Evolutionary conservation across 345 rosid genomes (phyloP).

Genomic region (Brassica carinata): DNA sequence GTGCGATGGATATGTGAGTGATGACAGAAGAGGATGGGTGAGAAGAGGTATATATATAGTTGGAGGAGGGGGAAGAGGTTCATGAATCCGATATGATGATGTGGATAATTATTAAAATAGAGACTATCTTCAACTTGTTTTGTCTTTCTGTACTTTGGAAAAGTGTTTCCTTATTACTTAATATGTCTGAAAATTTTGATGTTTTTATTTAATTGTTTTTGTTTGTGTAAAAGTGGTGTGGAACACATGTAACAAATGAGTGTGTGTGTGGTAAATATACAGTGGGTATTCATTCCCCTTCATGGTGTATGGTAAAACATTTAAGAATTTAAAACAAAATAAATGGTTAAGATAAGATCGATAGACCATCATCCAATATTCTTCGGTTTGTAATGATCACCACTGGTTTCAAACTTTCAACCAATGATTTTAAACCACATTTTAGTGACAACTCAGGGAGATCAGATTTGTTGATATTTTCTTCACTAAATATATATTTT

Average conservation of each 20-base stretch:
- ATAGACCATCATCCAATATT: conserved; percentile 24
- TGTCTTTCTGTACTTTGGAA: conserved; percentile 6
- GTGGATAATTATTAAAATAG: conserved; percentile 19
- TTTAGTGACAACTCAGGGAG: neutral
- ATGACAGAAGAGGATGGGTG: conserved; percentile 20
- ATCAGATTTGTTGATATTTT: neutral
- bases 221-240: conserved; percentile 2
- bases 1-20: conserved; percentile 20
- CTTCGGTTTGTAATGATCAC: conserved; percentile 10
- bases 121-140: conserved; percentile 22
- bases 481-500: neutral
- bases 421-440: neutral
- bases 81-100: conserved; percentile 51
- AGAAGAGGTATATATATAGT: conserved; percentile 47
- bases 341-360: neutral
- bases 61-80: conserved; percentile 30
- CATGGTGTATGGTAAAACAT: neutral
- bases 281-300: neutral
- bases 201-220: neutral
- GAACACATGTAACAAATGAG: conserved; percentile 1
- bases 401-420: conserved; percentile 4
- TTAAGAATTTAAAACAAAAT: neutral
- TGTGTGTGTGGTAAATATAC: neutral
- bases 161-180: conserved; percentile 22
- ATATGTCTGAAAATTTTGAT: neutral